A percentile compares a stretch with the other conserved stretches of the same genome.
Conservation (phyloP, 2,329 filamentous ascomycete genomes). For the Laburnicola sp. region DNA sequence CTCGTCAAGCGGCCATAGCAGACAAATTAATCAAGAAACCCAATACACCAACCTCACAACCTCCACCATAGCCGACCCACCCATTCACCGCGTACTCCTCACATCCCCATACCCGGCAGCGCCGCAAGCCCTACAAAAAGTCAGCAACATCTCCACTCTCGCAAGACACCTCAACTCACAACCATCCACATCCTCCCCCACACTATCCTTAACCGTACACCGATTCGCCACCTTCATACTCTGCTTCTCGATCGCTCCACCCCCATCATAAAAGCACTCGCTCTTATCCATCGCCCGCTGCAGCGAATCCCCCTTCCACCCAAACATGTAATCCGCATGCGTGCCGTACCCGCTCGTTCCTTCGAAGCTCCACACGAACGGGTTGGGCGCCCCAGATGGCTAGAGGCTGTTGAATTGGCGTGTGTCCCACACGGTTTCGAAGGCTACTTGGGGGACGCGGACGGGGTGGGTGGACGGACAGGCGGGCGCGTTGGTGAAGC, state of each 20-base stretch:
- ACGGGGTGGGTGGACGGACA: constrained; percentile 29
- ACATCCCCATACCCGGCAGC: not conserved
- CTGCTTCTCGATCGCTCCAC: constrained; percentile 28
- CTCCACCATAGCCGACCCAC: too few relatives aligned
- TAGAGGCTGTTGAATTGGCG: constrained; percentile 32
- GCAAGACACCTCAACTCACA: constrained; percentile 14
- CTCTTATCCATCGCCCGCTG: constrained; percentile 24
- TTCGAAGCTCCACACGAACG: constrained; percentile 21
- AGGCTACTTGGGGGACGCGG: constrained; percentile 29
- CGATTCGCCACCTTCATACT: constrained; percentile 24
- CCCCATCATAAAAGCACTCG: constrained; percentile 25
- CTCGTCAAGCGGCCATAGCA: too few relatives aligned
- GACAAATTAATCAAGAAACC: too few relatives aligned
- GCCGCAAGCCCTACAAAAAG: not conserved
- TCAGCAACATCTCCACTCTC: not conserved
- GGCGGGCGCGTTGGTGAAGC: constrained; percentile 26
- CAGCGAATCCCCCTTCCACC: constrained; percentile 23
- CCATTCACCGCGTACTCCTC: not conserved
- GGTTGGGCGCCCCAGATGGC: constrained; percentile 15
- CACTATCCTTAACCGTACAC: constrained; percentile 28
- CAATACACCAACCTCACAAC: too few relatives aligned
- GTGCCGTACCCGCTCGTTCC: constrained; percentile 20
- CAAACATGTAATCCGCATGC: constrained; percentile 32
- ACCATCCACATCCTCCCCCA: constrained; percentile 25
- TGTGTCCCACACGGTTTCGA: constrained; percentile 29